phyloP scores from a whole-genome alignment of 257 asterid genomes.

The Solanum rostratum region DNA sequence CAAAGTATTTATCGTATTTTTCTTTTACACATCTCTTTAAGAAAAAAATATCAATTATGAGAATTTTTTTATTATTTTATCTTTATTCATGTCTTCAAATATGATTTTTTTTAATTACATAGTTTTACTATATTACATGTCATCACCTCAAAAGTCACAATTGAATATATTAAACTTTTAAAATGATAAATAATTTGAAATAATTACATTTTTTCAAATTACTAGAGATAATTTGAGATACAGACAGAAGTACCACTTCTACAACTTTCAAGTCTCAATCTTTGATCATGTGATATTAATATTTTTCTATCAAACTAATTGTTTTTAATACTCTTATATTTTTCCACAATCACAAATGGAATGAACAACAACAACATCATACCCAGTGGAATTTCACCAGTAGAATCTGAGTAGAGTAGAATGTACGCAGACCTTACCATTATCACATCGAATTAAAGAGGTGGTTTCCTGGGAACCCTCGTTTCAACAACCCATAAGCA shows the following conservation, averaged over 20 bases:
- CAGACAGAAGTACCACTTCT: background rate
- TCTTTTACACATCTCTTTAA: background rate
- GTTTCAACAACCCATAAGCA: no score
- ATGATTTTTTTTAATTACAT: no score
- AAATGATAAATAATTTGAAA: background rate
- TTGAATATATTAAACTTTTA: background rate
- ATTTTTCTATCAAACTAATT: background rate
- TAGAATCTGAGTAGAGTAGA: no score
- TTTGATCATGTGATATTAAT: background rate
- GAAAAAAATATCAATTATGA: background rate
- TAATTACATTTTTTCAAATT: background rate
- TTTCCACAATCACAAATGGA: background rate
- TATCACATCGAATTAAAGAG: no score
- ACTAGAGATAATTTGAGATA: background rate
- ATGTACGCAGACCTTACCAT: no score
- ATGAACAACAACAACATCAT: no score
- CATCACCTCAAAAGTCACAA: background rate
- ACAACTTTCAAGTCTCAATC: background rate
- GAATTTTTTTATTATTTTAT: background rate
- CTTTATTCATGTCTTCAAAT: background rate
- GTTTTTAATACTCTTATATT: background rate
- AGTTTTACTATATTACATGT: background rate
- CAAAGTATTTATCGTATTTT: no score
- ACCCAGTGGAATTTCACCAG: no score
- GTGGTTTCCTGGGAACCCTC: no score